Conservation (phyloP, 1,284 basidiomycete genomes). For the Porphyrellus sp. region DNA sequence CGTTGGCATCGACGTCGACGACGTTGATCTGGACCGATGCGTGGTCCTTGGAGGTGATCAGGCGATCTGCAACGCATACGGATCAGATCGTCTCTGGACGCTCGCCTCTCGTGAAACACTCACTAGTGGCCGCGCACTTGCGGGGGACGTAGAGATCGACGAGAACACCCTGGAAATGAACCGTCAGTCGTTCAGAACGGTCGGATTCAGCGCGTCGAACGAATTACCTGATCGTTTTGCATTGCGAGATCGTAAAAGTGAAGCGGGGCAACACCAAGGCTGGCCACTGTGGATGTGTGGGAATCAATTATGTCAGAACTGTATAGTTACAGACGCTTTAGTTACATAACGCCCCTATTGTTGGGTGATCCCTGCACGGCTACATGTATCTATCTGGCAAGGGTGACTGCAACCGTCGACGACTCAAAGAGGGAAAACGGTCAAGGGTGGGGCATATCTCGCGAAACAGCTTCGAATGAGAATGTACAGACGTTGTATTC, state of each 20-base stretch:
- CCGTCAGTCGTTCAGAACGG: conserved; percentile 1
- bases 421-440: not conserved
- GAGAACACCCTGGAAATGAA: conserved; percentile 76
- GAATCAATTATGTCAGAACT: conserved; percentile 31
- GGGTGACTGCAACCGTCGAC: conserved; percentile 3
- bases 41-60: conserved; percentile 99
- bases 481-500: conserved; percentile 15
- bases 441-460: conserved; percentile 6
- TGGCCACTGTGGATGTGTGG: conserved; percentile 22
- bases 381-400: conserved; percentile 2
- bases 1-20: conserved; percentile 91
- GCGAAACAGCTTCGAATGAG: conserved; percentile 9
- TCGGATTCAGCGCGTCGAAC: not conserved
- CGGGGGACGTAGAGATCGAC: conserved; percentile 99
- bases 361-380: not conserved
- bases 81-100: conserved; percentile 5
- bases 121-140: conserved; percentile 96
- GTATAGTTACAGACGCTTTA: conserved; percentile 18
- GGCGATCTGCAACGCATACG: conserved; percentile 59
- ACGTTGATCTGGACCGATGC: conserved; percentile 97
- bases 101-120: conserved; percentile 35
- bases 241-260: conserved; percentile 41
- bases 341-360: conserved; percentile 8
- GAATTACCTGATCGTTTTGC: conserved; percentile 78
- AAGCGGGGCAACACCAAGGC: not conserved